Evolutionary conservation across 2,329 filamentous ascomycete species (phyloP).

Genomic region (Aspergillus versicolor): DNA sequence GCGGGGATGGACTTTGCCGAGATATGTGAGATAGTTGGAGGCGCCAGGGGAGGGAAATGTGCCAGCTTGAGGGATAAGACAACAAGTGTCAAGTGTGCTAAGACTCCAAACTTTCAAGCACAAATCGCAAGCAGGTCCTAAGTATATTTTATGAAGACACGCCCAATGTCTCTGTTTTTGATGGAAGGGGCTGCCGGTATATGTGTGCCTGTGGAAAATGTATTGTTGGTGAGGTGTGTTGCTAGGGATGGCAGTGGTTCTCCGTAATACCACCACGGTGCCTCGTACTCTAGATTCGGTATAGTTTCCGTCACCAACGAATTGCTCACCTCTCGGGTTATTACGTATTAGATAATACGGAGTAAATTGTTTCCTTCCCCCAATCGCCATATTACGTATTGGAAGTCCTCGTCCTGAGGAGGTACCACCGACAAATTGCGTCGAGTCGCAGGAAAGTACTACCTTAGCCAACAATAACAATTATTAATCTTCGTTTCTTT

Average conservation of each 20-base stretch:
- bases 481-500: neutral
- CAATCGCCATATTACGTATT: neutral
- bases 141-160: neutral
- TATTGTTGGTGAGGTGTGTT: neutral
- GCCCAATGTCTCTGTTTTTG: neutral
- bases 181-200: neutral
- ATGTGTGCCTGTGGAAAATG: neutral
- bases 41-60: neutral
- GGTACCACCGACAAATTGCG: too few relatives aligned
- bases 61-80: neutral
- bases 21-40: neutral
- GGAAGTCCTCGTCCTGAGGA: neutral
- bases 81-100: neutral
- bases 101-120: neutral
- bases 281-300: neutral
- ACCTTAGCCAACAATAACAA: neutral
- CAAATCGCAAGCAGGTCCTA: neutral
- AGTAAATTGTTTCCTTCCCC: too few relatives aligned
- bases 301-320: neutral
- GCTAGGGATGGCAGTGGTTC: constrained; percentile 1
- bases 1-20: neutral
- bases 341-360: too few relatives aligned
- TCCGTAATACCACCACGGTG: neutral
- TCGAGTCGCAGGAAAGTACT: too few relatives aligned
- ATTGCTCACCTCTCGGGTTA: neutral